Base-by-base conservation (phyloP, 129 eudicot genomes). In the Mikania micrantha region DNA sequence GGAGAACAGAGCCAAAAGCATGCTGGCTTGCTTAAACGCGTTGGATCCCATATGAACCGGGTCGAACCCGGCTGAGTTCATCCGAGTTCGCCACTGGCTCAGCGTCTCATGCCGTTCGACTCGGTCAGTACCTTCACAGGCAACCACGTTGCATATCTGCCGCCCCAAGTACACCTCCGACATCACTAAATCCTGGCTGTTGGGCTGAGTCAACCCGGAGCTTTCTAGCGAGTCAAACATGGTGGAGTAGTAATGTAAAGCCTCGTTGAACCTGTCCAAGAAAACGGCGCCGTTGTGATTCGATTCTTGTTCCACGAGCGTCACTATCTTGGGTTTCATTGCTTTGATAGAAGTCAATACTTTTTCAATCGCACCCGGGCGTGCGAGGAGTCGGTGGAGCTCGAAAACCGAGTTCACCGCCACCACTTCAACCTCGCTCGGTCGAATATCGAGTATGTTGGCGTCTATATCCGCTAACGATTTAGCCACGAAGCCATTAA, bases 141-240 rank as follows among this genome's bases (percentile, higher is more conserved):
- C 86, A 75, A 90, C 91, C 68, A 90, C 89, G 81, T 90, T 90
- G 42, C 88, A 87, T 66, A 90, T 87, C 87, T 90, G 97, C 75
- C 91, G 64, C 25, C 95, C 97, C 2, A 90, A 52, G 60, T 84
- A 90, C 60, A 90, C 85, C 74, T 86, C 97, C 10, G 97, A 82
- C 97, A 90, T 90, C 78, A 74, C 71, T 79, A 84, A 67, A 75
- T 90, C 97, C 59, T 80, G 85, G 54, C 74, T 69, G 63, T 50
- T n/a, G 6, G 86, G 61, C 53, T 78, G 90, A 76, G 80, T 75
- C 82, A 82, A 70, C 74, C 84, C 96, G 48, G 88, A 79, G 20
- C 88, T 76, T 72, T 91, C 96, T 41, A 91, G 58, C 2, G 97
- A 91, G 66, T 91, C 97, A 16, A 91, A 91, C 76, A 91, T 82